Conservation (phyloP, 768 basidiomycete genomes). For the Panaeolus cyanescens region DNA sequence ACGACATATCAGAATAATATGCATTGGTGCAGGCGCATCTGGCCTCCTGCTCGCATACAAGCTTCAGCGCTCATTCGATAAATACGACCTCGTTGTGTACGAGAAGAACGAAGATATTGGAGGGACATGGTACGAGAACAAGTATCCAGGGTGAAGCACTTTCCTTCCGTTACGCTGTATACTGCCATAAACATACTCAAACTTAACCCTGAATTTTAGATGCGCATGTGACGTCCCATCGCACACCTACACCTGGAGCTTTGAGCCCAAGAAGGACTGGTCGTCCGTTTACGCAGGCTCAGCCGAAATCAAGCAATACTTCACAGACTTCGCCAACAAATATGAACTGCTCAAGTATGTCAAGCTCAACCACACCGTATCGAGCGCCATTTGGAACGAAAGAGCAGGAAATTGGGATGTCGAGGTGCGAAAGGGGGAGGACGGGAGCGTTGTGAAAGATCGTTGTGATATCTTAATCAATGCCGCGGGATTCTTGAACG, state of each 20-base stretch:
- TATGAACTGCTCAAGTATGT: constrained; percentile 32
- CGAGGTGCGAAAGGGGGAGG: constrained; percentile 21
- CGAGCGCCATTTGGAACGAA: constrained; percentile 31
- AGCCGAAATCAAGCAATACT: constrained; percentile 27
- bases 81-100: constrained; percentile 32
- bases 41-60: constrained; percentile 34
- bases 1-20: constrained; percentile 28
- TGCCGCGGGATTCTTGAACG: constrained; percentile 47
- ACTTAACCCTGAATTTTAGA: constrained; percentile 11
- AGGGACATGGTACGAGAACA: constrained; percentile 38
- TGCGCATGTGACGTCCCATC: constrained; percentile 33
- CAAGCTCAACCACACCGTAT: constrained; percentile 27
- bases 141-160: constrained; percentile 31
- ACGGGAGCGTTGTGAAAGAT: constrained; percentile 19
- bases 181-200: background rate
- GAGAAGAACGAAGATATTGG: constrained; percentile 33
- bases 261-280: constrained; percentile 31
- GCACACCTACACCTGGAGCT: constrained; percentile 32
- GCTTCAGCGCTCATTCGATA: constrained; percentile 34
- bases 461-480: constrained; percentile 47
- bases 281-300: constrained; percentile 29
- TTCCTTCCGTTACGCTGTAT: background rate
- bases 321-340: constrained; percentile 26
- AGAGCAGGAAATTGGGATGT: constrained; percentile 28
- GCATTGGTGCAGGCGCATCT: constrained; percentile 39